These are phyloP conservation scores for Septoria petroselini DNA, from an alignment of 2,329 filamentous ascomycete genomes.

Conservation along the genomic window DNA sequence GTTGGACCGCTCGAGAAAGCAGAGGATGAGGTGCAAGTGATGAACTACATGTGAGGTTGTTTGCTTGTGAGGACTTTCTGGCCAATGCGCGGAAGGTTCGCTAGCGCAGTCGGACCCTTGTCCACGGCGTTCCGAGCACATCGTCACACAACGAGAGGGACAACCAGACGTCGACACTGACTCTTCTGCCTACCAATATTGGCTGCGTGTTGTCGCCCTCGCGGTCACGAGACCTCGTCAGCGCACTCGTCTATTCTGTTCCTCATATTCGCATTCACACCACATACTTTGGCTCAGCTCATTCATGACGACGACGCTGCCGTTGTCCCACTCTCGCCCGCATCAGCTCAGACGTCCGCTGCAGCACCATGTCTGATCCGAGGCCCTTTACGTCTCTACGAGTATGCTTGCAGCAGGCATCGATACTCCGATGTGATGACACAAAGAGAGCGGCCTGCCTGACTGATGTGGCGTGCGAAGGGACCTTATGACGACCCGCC, in stretches of 20 bases:
- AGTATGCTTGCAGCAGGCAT: conserved; percentile 20
- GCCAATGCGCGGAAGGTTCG: too few relatives aligned
- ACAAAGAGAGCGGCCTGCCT: conserved; percentile 13
- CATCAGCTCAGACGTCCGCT: conserved; percentile 4
- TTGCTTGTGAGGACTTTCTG: too few relatives aligned
- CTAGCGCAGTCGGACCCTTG: too few relatives aligned
- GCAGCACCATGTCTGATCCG: conserved; percentile 24
- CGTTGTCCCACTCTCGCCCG: neutral
- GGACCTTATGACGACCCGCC: conserved; percentile 48
- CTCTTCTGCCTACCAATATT: too few relatives aligned
- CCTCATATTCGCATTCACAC: neutral
- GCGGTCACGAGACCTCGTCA: neutral
- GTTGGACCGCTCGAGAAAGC: too few relatives aligned
- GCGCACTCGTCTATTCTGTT: neutral
- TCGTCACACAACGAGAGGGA: too few relatives aligned
- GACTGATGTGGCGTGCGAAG: conserved; percentile 24
- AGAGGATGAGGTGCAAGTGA: too few relatives aligned
- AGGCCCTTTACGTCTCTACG: conserved; percentile 25
- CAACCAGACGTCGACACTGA: too few relatives aligned
- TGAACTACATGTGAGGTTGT: too few relatives aligned
- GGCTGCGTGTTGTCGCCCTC: neutral
- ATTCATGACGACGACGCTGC: neutral
- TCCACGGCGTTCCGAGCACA: too few relatives aligned
- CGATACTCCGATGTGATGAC: conserved; percentile 1
- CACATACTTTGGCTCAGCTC: too few relatives aligned